A percentile compares a stretch with the other conserved stretches of the same genome.
Evolutionary conservation across 2,329 filamentous ascomycete species (phyloP).

Genomic region (Beauveria asiatica): DNA sequence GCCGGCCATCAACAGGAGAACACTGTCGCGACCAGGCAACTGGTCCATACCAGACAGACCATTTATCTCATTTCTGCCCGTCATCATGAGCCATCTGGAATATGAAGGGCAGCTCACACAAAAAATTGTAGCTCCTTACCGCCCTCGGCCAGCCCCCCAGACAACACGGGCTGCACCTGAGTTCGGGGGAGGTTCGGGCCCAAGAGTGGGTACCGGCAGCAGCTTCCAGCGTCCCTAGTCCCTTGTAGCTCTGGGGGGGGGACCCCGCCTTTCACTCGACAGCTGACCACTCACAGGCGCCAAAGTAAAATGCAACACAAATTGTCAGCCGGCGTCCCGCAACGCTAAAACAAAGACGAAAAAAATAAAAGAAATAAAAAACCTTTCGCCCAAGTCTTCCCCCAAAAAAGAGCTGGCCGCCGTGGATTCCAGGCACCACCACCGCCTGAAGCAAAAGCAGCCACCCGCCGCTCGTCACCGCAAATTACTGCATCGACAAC

Average conservation of each 20-base stretch:
- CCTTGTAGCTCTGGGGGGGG: not conserved
- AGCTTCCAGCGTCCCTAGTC: conserved; percentile 2
- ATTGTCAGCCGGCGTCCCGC: not conserved
- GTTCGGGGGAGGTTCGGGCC: not conserved
- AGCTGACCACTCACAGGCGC: not conserved
- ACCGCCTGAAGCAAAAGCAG: not conserved
- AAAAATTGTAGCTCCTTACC: not conserved
- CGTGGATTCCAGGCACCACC: conserved; percentile 4
- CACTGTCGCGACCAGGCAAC: no score
- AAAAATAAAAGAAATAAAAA: not conserved
- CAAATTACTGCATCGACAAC: not conserved
- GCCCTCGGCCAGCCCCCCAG: not conserved
- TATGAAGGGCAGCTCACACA: no score
- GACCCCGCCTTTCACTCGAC: not conserved
- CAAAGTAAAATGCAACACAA: not conserved
- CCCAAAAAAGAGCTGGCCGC: not conserved
- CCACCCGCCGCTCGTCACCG: not conserved
- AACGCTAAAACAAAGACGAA: not conserved
- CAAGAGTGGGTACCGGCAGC: not conserved
- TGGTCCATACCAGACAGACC: no score
- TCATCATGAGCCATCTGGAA: no score
- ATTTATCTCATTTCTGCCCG: no score
- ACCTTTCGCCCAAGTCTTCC: not conserved
- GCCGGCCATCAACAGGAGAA: not conserved
- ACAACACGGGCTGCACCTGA: not conserved